Evolutionary conservation across 2,329 filamentous ascomycete genomes (phyloP).

Genomic region (Colletotrichum sp.): DNA sequence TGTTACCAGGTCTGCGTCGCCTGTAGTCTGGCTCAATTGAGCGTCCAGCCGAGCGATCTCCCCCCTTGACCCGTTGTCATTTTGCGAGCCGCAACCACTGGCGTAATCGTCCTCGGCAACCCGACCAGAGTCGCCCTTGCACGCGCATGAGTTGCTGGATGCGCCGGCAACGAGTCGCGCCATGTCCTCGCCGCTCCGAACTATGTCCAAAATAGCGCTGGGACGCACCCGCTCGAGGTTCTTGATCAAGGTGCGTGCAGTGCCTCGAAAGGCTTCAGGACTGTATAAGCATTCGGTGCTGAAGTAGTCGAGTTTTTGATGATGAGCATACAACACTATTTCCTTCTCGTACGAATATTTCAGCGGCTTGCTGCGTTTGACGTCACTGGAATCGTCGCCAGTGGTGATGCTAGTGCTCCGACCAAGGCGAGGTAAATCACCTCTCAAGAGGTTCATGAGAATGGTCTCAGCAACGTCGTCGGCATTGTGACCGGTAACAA

Average conservation of each 20-base stretch:
- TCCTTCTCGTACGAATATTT: slow-evolving; percentile 99
- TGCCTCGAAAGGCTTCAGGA: slow-evolving; percentile 94
- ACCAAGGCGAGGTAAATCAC: slow-evolving; percentile 85
- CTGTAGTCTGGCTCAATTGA: slow-evolving; percentile 69
- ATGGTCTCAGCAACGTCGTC: slow-evolving; percentile 98
- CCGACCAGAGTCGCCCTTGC: slow-evolving; percentile 34
- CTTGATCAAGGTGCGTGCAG: slow-evolving; percentile 90
- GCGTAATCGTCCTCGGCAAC: slow-evolving; percentile 56
- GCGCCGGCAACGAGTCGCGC: slow-evolving; percentile 78
- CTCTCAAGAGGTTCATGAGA: slow-evolving; percentile 93
- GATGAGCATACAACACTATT: slow-evolving; percentile 96
- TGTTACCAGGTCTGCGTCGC: slow-evolving; percentile 64
- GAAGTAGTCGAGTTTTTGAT: slow-evolving; percentile 97
- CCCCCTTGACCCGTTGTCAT: slow-evolving; percentile 69
- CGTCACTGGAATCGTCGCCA: slow-evolving; percentile 77
- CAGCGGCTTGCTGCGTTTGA: slow-evolving; percentile 93
- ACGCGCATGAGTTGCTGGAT: slow-evolving; percentile 50
- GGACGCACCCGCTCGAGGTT: slow-evolving; percentile 92
- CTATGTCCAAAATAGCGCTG: slow-evolving; percentile 93
- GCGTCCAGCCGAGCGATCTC: slow-evolving; percentile 87
- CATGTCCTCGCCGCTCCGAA: slow-evolving; percentile 96
- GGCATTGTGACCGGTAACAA: slow-evolving; percentile 97
- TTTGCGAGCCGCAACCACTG: slow-evolving; percentile 50
- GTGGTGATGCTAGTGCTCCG: slow-evolving; percentile 91
- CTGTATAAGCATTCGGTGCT: slow-evolving; percentile 99